A percentile compares a stretch with the other conserved stretches of the same genome.
These are phyloP conservation scores for Boletus bicolor DNA, from an alignment of 768 basidiomycete genomes.

Conservation along the genomic window DNA sequence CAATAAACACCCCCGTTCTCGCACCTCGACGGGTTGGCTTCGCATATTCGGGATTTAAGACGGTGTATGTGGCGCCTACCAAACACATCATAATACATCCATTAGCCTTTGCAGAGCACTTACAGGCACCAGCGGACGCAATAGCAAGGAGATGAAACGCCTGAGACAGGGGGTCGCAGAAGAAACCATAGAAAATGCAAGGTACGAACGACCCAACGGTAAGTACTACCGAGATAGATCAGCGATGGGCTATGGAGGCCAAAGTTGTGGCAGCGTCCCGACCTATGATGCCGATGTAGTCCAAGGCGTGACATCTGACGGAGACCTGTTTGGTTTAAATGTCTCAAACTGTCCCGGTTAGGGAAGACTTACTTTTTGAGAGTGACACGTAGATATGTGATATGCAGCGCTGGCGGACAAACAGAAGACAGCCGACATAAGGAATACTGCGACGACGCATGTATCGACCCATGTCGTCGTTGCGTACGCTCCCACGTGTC, in stretches of 20 bases:
- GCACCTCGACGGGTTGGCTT: slow-evolving; percentile 72
- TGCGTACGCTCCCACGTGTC: slow-evolving; percentile 49
- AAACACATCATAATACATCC: background rate
- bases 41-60: slow-evolving; percentile 74
- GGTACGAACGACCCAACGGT: slow-evolving; percentile 80
- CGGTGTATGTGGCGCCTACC: slow-evolving; percentile 67
- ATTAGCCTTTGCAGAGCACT: slow-evolving; percentile 25
- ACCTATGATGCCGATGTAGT: slow-evolving; percentile 81
- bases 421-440: slow-evolving; percentile 70
- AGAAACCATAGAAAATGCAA: slow-evolving; percentile 75
- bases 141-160: slow-evolving; percentile 54
- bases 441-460: slow-evolving; percentile 59
- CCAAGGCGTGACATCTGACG: slow-evolving; percentile 58
- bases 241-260: background rate
- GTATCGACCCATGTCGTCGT: slow-evolving; percentile 60
- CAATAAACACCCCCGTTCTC: slow-evolving; percentile 76
- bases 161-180: slow-evolving; percentile 55
- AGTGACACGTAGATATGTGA: slow-evolving; percentile 75
- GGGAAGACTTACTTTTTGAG: slow-evolving; percentile 49
- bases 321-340: slow-evolving; percentile 46
- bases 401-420: slow-evolving; percentile 67
- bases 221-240: slow-evolving; percentile 40
- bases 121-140: slow-evolving; percentile 54
- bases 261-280: slow-evolving; percentile 13
- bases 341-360: background rate